These are phyloP conservation scores for Lizonia empirigonia DNA, from an alignment of 2,329 filamentous ascomycete genomes.

Conservation along the genomic window DNA sequence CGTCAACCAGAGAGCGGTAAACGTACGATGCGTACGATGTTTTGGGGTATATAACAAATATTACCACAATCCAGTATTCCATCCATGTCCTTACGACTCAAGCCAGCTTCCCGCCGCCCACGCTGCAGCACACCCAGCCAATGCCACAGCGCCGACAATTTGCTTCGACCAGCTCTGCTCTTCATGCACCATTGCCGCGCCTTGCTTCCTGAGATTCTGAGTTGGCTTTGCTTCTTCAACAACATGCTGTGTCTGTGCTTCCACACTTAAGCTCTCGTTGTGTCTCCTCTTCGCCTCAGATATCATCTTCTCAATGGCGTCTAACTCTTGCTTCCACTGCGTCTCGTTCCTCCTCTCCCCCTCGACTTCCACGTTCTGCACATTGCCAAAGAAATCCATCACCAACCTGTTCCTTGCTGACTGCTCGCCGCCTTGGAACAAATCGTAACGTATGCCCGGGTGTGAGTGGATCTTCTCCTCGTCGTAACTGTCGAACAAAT, in stretches of 20 bases:
- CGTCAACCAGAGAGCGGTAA: neutral
- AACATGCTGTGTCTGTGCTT: slow-evolving; percentile 29
- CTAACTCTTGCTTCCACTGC: slow-evolving; percentile 70
- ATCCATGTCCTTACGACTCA: slow-evolving; percentile 32
- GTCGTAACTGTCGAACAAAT: slow-evolving; percentile 95
- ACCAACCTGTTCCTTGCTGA: slow-evolving; percentile 79
- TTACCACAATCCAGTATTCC: neutral
- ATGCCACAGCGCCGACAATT: slow-evolving; percentile 46
- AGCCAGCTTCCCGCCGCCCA: slow-evolving; percentile 51
- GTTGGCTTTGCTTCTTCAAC: slow-evolving; percentile 29
- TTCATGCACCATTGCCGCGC: slow-evolving; percentile 43
- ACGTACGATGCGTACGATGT: neutral
- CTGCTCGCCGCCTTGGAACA: slow-evolving; percentile 85
- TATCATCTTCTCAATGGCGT: slow-evolving; percentile 69
- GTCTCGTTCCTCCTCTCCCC: slow-evolving; percentile 52
- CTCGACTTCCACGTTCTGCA: slow-evolving; percentile 94
- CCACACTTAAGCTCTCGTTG: slow-evolving; percentile 37
- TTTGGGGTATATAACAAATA: slow-evolving; percentile 14
- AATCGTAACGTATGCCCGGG: slow-evolving; percentile 89
- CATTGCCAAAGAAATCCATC: slow-evolving; percentile 98
- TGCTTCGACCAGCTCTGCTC: slow-evolving; percentile 50
- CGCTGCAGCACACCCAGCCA: slow-evolving; percentile 47
- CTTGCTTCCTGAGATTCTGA: slow-evolving; percentile 33
- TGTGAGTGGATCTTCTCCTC: slow-evolving; percentile 92
- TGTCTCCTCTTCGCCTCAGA: slow-evolving; percentile 57